Conservation (phyloP, 352 stramenopile genomes). For the Globisporangium canariense region DNA sequence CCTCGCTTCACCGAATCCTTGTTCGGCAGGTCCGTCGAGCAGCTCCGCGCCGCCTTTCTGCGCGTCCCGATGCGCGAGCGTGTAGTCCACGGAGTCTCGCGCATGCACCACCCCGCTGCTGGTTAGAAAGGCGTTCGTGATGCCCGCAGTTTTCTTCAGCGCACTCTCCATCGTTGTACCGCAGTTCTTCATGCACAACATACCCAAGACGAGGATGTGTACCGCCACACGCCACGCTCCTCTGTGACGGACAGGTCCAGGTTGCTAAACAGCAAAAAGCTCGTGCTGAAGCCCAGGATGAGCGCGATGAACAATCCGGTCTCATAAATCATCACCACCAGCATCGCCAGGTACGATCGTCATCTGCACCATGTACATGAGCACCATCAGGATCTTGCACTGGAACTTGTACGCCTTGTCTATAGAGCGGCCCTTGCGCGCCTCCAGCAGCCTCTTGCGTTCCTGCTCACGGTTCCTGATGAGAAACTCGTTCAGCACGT, state of each 20-base stretch:
- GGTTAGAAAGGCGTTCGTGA: conserved; percentile 67
- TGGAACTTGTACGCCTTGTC: conserved; percentile 60
- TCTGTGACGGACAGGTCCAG: conserved; percentile 62
- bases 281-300: conserved; percentile 62
- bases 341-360: conserved; percentile 80
- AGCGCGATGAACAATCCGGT: conserved; percentile 69
- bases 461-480: conserved; percentile 49
- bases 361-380: conserved; percentile 82
- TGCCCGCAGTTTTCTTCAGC: conserved; percentile 44
- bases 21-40: no score
- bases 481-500: conserved; percentile 66
- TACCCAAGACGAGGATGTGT: conserved; percentile 82
- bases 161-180: conserved; percentile 77
- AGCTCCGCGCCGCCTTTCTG: no score
- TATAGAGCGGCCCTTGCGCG: conserved; percentile 27
- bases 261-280: conserved; percentile 74
- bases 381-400: conserved; percentile 56
- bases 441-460: conserved; percentile 39
- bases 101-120: no score
- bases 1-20: no score
- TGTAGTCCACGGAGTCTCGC: no score
- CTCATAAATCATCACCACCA: conserved; percentile 84
- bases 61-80: no score
- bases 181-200: conserved; percentile 90
- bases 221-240: conserved; percentile 68